Evolutionary conservation across 225 moss, liverwort and hornwort genomes (phyloP), one percentile per base, ranked within the genome.

Genomic region (Physcomitrium patens): DNA sequence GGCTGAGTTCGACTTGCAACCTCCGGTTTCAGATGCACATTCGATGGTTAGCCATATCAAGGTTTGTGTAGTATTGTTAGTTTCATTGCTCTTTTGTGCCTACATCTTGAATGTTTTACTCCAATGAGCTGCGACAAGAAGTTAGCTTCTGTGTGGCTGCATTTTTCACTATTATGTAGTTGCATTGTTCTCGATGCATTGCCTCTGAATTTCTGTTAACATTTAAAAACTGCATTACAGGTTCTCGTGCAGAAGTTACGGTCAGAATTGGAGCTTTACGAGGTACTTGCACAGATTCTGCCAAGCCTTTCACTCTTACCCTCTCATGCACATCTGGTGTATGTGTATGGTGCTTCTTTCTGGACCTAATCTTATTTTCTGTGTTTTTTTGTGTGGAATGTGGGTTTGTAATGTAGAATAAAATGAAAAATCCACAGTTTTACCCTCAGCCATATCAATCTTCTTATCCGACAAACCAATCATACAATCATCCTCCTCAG

Each of bases 31-130:
- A 41, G 93, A 94, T 84, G 93, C 93, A 26, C 93, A 94, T 74
- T 91, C 93, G 18, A 90, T 94, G 84, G 90, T 90, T 54, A 91
- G 91, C 79, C 91, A 91, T 53, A 82, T 91, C 72, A 94, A 94
- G 90, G 89, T 91, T 70, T n/a, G 69, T 63, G 20, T 59, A 60
- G 15, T 56, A 15, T 53, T 15, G 53, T 4, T n/a, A 15, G 7
- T 53, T 53, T n/a, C n/a, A 37, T 37, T 37, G 31, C 31, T 37
- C 5, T 37, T n/a, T n/a, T 53, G 14, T 53, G 53, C 6, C 53
- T 53, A 17, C 7, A 15, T 53, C 53, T 53, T 53, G 18, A n/a
- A 15, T 53, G 53, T n/a, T n/a, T 16, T 53, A 53, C 16, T 44
- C 8, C 26, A 42, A 28, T 37, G 59, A 17, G 20, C 60, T 50